Percentiles rank a stretch among this genome's conserved stretches.
Evolutionary conservation across 164 flowering plant species (phyloP).

Genomic region (Platanus orientalis): DNA sequence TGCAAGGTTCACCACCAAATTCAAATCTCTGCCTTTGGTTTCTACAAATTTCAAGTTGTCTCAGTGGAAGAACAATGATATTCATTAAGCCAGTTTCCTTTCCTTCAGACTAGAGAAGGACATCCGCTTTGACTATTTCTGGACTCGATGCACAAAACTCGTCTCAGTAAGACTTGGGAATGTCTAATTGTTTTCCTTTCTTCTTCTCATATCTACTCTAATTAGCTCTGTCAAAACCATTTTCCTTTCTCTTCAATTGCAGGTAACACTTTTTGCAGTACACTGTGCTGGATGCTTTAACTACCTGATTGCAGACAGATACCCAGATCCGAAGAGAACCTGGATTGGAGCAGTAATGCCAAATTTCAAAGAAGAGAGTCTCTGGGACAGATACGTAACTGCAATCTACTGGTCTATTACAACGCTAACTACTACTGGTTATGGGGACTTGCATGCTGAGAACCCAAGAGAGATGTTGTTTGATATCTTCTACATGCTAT

Average conservation of each 20-base stretch:
- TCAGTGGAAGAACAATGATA: slow-evolving; percentile 4
- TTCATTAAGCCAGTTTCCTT: slow-evolving; percentile 25
- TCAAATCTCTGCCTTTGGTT: slow-evolving; percentile 15
- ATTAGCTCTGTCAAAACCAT: not conserved
- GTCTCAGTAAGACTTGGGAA: slow-evolving; percentile 51
- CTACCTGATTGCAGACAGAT: slow-evolving; percentile 88
- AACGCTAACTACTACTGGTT: slow-evolving; percentile 89
- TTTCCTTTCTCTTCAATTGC: slow-evolving; percentile 12
- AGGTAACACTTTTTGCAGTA: slow-evolving; percentile 93
- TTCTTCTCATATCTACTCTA: not conserved
- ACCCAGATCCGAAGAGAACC: slow-evolving; percentile 74
- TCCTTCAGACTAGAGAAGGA: slow-evolving; percentile 89
- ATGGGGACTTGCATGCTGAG: slow-evolving; percentile 93
- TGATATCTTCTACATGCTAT: slow-evolving; percentile 83
- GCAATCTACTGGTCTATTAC: slow-evolving; percentile 96
- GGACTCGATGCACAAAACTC: slow-evolving; percentile 92
- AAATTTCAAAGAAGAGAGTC: slow-evolving; percentile 67
- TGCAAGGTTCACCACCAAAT: slow-evolving; percentile 88
- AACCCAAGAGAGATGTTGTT: slow-evolving; percentile 92
- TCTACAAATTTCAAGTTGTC: slow-evolving; percentile 18
- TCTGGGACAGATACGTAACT: slow-evolving; percentile 79
- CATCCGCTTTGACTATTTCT: slow-evolving; percentile 91
- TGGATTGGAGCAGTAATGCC: slow-evolving; percentile 96
- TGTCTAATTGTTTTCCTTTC: not conserved
- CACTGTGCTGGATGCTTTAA: slow-evolving; percentile 93